Percentiles rank a stretch among this genome's conserved stretches.
Evolutionary conservation across 768 basidiomycete species (phyloP).

Genomic region (Leccinum subtestaceum): DNA sequence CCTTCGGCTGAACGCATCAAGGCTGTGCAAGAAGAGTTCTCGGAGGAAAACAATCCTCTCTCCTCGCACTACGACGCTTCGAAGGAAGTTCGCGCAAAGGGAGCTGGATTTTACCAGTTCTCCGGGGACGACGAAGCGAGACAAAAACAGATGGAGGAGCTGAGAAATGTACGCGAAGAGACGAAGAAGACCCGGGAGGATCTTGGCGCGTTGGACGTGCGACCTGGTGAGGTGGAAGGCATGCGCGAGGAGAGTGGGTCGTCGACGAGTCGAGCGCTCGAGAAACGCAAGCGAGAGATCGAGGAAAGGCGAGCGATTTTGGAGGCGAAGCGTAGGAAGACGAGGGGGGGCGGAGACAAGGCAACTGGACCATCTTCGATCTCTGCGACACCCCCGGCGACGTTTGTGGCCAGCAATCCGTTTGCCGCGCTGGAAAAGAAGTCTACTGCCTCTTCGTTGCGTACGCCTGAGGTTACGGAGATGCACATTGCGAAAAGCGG

Average conservation of each 20-base stretch:
- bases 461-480: constrained; percentile 26
- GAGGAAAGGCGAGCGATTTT: constrained; percentile 61
- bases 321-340: constrained; percentile 68
- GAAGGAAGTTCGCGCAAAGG: constrained; percentile 80
- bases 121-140: constrained; percentile 81
- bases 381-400: neutral
- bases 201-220: constrained; percentile 55
- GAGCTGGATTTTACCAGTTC: constrained; percentile 91
- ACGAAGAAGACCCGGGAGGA: constrained; percentile 64
- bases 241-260: constrained; percentile 46
- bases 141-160: constrained; percentile 76
- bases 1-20: constrained; percentile 78
- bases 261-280: constrained; percentile 48
- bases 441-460: constrained; percentile 15
- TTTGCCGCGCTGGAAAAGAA: constrained; percentile 49
- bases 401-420: constrained; percentile 38
- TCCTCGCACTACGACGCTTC: constrained; percentile 79
- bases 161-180: constrained; percentile 64
- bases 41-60: constrained; percentile 69
- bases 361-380: neutral
- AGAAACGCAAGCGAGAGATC: constrained; percentile 71
- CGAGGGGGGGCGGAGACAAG: constrained; percentile 16
- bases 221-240: constrained; percentile 75
- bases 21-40: constrained; percentile 65
- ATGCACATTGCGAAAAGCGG: constrained; percentile 20